phyloP scores from a whole-genome alignment of 202 grass and related monocot genomes.

The Saccharum hybrid region DNA sequence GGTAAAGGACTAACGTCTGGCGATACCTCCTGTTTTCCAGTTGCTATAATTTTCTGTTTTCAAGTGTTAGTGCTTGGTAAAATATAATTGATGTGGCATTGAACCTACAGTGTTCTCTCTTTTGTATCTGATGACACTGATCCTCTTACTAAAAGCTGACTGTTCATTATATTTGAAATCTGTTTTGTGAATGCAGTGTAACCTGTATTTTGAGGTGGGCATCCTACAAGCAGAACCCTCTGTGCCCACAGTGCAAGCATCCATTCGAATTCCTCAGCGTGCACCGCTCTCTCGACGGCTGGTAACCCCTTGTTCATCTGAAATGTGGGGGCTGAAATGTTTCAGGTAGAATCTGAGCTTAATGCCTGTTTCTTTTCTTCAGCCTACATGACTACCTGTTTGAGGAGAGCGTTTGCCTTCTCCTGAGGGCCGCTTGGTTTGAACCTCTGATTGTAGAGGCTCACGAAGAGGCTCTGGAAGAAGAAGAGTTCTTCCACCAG shows the following conservation, averaged over 20 bases:
- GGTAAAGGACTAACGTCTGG: not conserved
- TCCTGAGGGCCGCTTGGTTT: conserved; percentile 85
- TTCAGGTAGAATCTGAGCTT: conserved; percentile 36
- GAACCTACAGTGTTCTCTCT: not conserved
- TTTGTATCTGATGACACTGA: not conserved
- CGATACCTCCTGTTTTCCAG: not conserved
- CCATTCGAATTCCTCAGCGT: conserved; percentile 85
- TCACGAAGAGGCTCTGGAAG: conserved; percentile 59
- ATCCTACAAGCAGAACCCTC: conserved; percentile 66
- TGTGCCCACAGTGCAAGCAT: conserved; percentile 93
- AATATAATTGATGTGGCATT: not conserved
- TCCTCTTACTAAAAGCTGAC: not conserved
- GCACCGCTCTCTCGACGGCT: conserved; percentile 87
- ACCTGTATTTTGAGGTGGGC: conserved; percentile 95
- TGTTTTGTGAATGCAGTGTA: conserved; percentile 52
- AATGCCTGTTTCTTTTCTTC: conserved; percentile 49
- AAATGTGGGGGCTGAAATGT: not conserved
- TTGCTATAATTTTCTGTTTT: not conserved
- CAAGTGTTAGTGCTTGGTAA: not conserved
- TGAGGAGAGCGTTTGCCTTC: conserved; percentile 91
- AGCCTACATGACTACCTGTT: conserved; percentile 95
- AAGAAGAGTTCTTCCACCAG: conserved; percentile 56
- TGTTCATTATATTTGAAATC: not conserved
- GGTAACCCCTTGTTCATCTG: conserved; percentile 50
- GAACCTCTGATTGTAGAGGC: conserved; percentile 60